A percentile compares a stretch with the other conserved stretches of the same genome.
phyloP scores from a whole-genome alignment of 495 filamentous ascomycete species.

The Friedmanniomyces simplex region DNA sequence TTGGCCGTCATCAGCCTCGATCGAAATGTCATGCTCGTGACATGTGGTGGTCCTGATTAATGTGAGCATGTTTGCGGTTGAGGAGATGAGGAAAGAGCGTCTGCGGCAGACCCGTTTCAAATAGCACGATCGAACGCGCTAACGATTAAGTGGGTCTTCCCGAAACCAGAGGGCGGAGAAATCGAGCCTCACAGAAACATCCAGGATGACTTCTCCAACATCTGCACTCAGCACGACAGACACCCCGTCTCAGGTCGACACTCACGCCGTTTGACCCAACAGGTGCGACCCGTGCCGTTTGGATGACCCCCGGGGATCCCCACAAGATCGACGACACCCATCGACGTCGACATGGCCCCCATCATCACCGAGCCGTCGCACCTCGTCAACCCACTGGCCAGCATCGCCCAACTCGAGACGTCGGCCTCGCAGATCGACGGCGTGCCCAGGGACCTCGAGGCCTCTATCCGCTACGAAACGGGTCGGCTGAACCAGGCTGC shows the following conservation, averaged over 20 bases:
- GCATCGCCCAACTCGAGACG: constrained; percentile 63
- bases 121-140: background rate
- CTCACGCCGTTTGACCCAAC: background rate
- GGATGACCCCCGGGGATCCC: too few species aligned
- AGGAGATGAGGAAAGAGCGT: background rate
- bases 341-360: constrained; percentile 10
- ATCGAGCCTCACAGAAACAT: too few species aligned
- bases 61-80: background rate
- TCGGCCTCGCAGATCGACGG: constrained; percentile 58
- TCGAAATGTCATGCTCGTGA: background rate
- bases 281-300: background rate
- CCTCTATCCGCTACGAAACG: constrained; percentile 53
- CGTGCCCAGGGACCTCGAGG: constrained; percentile 68
- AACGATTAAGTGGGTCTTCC: background rate
- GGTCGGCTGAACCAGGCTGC: constrained; percentile 78
- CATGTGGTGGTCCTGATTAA: background rate
- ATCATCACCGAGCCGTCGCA: constrained; percentile 30
- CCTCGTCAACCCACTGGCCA: constrained; percentile 80
- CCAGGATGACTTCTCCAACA: too few species aligned
- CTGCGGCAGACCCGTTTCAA: background rate
- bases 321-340: background rate
- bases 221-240: too few species aligned
- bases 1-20: background rate
- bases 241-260: background rate
- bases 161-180: background rate